Percentiles rank a stretch among this genome's conserved stretches.
These are phyloP conservation scores for Yamadazyma dushanensis DNA, from an alignment of 1,139 yeast species.

Conservation along the genomic window DNA sequence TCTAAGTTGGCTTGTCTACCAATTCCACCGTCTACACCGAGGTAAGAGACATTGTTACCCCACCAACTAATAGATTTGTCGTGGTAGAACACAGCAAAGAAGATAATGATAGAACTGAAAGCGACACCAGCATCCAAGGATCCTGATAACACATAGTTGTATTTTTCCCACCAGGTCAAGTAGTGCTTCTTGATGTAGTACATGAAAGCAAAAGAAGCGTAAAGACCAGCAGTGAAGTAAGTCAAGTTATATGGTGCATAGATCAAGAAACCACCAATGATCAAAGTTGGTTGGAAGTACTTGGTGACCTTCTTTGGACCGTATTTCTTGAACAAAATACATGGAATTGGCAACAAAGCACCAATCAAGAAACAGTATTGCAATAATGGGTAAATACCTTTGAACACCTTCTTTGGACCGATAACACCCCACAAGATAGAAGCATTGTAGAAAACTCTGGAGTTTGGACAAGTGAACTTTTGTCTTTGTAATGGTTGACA, in stretches of 20 bases:
- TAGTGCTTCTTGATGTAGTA: conserved; percentile 44
- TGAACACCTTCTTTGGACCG: conserved; percentile 7
- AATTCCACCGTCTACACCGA: conserved; percentile 25
- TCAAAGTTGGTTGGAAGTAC: conserved; percentile 44
- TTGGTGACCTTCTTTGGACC: conserved; percentile 30
- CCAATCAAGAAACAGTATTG: conserved; percentile 58
- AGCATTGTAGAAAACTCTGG: conserved; percentile 6
- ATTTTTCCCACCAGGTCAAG: conserved; percentile 58
- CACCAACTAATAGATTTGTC: conserved; percentile 50
- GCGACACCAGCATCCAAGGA: conserved; percentile 58
- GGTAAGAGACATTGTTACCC: conserved; percentile 51
- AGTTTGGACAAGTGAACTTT: conserved; percentile 8
- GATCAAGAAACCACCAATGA: conserved; percentile 37
- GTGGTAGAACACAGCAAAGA: conserved; percentile 53
- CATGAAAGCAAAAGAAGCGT: conserved; percentile 46
- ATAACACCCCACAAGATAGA: conserved; percentile 10
- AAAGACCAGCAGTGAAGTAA: conserved; percentile 46
- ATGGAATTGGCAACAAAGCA: conserved; percentile 43
- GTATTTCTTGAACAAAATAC: conserved; percentile 40
- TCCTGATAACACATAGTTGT: conserved; percentile 53
- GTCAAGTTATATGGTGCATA: conserved; percentile 54
- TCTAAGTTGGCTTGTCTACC: conserved; percentile 3
- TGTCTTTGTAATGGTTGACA: conserved; percentile 6
- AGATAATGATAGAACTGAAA: conserved; percentile 49
- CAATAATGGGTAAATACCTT: conserved; percentile 43